Base-by-base conservation (phyloP, 2,329 filamentous ascomycete genomes). In the Arthrobotrys musiformis region DNA sequence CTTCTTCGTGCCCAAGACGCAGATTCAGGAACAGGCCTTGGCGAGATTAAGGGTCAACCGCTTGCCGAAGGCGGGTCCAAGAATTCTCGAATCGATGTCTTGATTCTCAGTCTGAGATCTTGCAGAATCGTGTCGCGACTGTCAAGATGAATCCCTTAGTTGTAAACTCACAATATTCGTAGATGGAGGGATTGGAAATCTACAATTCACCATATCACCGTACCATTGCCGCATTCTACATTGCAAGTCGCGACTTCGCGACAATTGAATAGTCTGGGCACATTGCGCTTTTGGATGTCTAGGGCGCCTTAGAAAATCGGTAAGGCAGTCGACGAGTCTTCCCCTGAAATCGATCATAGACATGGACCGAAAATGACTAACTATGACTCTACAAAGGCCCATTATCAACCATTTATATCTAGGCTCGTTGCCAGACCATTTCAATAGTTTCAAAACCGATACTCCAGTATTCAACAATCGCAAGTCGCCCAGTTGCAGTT, bases 271-370 rank as follows among this genome's bases (percentile, higher is more conserved):
- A 15, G 11, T 5, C 28, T 9, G 11, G 17, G 44, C 37, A 26
- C 26, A 30, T 26, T 73, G 69, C 69, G 22, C 60, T 73, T 72
- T 73, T 73, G 69, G 69, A 60, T 33, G 19, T 40, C 40, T 3
- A 58, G 15, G 19, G 54, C 9, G 69, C 61, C 60, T 73, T 73
- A 48, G 42, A 35, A 44, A 22, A 42, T 50, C 30, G 66, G 73
- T 70, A 77, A 77, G 73, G 73, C 66, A 66, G 73, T 67, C 73
- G 66, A 76, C 60, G 44, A 77, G 73, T 46, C 73, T 70, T 48
- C 66, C 73, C 67, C 68, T 70, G 48, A 58, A 60, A 67, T 52
- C 37, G 19, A 62, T 61, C 13, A 42, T 28, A 5, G 19, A 40
- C 28, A 66, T 11, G 54, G 26, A 44, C n/a, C 11, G 22, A 44